Base-by-base conservation (phyloP, 1,284 basidiomycete genomes). In the Sporisorium exsertum region DNA sequence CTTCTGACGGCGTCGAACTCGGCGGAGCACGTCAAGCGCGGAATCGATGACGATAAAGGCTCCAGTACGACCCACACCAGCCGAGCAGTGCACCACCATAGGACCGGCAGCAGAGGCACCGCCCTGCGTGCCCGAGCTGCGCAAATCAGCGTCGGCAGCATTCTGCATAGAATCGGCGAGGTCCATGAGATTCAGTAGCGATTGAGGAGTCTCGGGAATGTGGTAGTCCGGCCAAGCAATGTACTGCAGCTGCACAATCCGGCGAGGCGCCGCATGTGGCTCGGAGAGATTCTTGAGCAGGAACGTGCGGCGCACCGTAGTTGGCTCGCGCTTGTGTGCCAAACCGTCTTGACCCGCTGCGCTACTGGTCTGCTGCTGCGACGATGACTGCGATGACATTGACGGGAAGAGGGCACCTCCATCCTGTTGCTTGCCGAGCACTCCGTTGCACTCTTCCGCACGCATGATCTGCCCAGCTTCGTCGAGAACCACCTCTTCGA, bases 171-270 rank as follows among this genome's bases (percentile, higher is more conserved):
- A 56, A 49, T 72, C 70, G 1, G 80, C 80, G 47, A 80, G 46
- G 24, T 78, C 72, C 59, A 81, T 81, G 18, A 81, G 62, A 6
- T 47, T 69, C 26, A 85, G 65, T 50, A 85, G 63, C 42, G 72
- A 73, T 22, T 74, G 70, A 18, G 82, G 78, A 18, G 72, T 72
- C 29, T 79, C 75, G 0, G 84, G 84, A 20, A 85, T 80, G 37
- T 77, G 73, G 52, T 85, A 84, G 62, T 85, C 84, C 1, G 84
- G 84, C 84, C 84, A 85, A 24, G 75, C 80, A 12, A 85, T 69
- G 64, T 75, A 85, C 64, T 85, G 84, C 35, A 84, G 51, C 58
- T 84, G 82, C 3, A 72, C 64, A 13, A 84, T 61, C 22, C 26
- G 43, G 24, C 81, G 77, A 3, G 68, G 49, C 15, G 59, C 50